Base-by-base conservation (phyloP, 2,329 filamentous ascomycete species). In the Cordyceps farinosa region DNA sequence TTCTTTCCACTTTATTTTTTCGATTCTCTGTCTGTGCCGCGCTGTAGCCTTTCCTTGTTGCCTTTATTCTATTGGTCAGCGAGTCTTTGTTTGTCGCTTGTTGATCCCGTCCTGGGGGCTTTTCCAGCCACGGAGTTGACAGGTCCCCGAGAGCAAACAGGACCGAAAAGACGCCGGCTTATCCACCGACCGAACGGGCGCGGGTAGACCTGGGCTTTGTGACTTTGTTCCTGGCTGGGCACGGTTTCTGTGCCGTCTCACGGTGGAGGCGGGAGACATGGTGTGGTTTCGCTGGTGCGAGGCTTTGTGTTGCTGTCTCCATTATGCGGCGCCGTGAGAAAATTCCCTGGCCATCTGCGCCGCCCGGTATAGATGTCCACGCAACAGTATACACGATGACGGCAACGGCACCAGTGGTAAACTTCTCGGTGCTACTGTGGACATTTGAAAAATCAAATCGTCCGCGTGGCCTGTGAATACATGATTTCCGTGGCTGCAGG, bases 401-500 rank as follows among this genome's bases (percentile, higher is more conserved):
- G 34, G 13, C 17, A 29, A 15, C 9, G 34, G 30, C 27, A 5
- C 8, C 52, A 34, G 52, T n/a, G 27, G 38, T 42, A 5, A 5
- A 30, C 11, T n/a, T 30, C 52, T 55, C 52, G 52, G 52, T 55
- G 52, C 36, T 55, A 55, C 52, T 55, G 7, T 32, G 52, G 52
- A 29, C 52, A 55, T 42, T 30, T 44, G 22, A 5, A 6, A 55
- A 55, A 42, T 44, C 36, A 40, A 54, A 17, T 42, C 36, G 36
- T 42, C 52, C 52, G 36, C 52, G 52, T 54, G 52, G 52, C 22
- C 34, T 36, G 38, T 32, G 13, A 53, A 2, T 40, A 3, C 15
- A 32, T 17, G 7, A 13, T 40, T 3, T 1, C 2, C 36, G 40
- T 54, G 51, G 36, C 34, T 40, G 22, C 34, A 29, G 29, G 5